Evolutionary conservation across 2,329 filamentous ascomycete genomes (phyloP).

Genomic region (Ophiocordyceps camponoti-floridani): DNA sequence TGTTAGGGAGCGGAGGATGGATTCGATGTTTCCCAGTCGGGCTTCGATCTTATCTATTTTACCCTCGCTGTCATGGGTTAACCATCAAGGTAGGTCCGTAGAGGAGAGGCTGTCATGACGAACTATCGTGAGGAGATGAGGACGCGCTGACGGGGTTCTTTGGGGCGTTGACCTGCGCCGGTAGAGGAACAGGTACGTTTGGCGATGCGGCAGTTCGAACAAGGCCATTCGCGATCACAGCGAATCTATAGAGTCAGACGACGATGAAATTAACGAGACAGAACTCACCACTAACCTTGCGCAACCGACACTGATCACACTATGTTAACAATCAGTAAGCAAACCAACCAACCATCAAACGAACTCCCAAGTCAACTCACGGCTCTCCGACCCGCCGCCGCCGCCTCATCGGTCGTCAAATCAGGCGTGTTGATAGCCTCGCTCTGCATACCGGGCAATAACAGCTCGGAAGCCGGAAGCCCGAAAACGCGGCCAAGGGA

Average conservation of each 20-base stretch:
- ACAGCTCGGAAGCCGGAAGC: too few relatives aligned
- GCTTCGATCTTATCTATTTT: slow-evolving; percentile 32
- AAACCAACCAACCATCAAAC: too few relatives aligned
- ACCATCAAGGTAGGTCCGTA: neutral
- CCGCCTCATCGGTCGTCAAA: too few relatives aligned
- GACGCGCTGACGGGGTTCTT: slow-evolving; percentile 35
- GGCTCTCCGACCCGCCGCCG: too few relatives aligned
- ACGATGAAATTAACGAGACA: neutral
- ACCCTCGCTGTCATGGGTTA: slow-evolving; percentile 21
- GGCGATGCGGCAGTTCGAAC: slow-evolving; percentile 37
- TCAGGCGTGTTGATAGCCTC: too few relatives aligned
- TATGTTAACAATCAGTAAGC: neutral
- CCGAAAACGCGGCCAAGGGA: too few relatives aligned
- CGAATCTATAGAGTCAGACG: slow-evolving; percentile 24
- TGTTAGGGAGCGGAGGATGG: slow-evolving; percentile 20
- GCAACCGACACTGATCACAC: neutral
- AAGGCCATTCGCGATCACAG: slow-evolving; percentile 39
- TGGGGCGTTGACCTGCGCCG: slow-evolving; percentile 33
- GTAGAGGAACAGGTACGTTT: slow-evolving; percentile 35
- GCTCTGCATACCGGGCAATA: too few relatives aligned
- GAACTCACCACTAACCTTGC: neutral
- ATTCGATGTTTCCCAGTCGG: slow-evolving; percentile 25
- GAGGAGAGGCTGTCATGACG: slow-evolving; percentile 8
- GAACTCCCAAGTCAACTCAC: too few relatives aligned
- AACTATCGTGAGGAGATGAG: slow-evolving; percentile 44